Base-by-base conservation (phyloP, 2,329 filamentous ascomycete species). In the Bipolaris victoriae region DNA sequence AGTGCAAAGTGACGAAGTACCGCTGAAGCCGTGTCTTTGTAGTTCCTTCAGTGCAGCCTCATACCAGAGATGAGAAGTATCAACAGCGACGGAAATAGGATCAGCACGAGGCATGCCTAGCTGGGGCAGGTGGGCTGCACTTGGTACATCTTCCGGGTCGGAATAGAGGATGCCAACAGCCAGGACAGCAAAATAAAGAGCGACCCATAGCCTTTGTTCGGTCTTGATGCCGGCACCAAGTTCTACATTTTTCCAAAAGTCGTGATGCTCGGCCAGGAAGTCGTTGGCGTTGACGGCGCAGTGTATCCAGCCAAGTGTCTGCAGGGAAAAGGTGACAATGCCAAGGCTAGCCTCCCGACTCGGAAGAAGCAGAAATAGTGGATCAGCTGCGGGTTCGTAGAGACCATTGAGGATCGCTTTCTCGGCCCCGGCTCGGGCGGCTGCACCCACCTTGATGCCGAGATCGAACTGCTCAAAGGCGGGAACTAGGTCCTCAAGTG, bases 401-500 rank as follows among this genome's bases (percentile, higher is more conserved):
- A 61, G 51, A 5, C 55, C 36, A 35, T 61, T 48, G 5, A 45
- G 33, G n/a, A 58, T 54, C 4, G 55, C 58, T 36, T 52, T 58
- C 33, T 58, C 58, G 15, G 39, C 44, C 16, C 33, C 40, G 15
- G 43, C 29, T 6, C 31, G 46, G 4, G 49, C 24, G 31, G 43
- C 29, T 11, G 33, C 39, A 15, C 36, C 45, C 7, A 41, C 45
- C 33, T 48, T 57, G 24, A 61, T 53, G 6, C 58, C 43, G 22
- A 61, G 40, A n/a, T 61, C 58, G 35, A 61, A 61, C 26, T 61
- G 58, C 40, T 61, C 58, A 35, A 61, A 58, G 3, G 58, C 55
- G 7, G 58, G 58, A 22, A 61, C 51, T 7, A 61, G 26, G 36
- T 61, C 51, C n/a, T 58, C 51, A n/a, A 61, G 55, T 15, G 51